Base-by-base conservation (phyloP, 108 stramenopile genomes). In the Aurantiochytrium sp. region DNA sequence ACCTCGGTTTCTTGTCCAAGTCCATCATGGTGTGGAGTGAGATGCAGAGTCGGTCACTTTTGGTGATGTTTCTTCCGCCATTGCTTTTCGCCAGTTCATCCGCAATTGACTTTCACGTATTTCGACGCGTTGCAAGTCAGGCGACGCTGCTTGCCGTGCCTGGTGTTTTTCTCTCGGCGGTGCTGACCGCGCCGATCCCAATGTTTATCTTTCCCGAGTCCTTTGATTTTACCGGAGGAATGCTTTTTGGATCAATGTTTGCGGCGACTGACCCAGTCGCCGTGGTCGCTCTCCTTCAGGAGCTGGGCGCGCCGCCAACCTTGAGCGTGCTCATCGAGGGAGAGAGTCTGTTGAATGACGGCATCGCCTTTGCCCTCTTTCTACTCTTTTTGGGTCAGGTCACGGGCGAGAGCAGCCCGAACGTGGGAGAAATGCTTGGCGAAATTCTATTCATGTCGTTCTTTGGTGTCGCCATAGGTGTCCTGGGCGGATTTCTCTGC, bases 1-100 rank as follows among this genome's bases (percentile, higher is more conserved):
- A 23, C 29, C 5, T 55, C 57, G 93, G 92, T 89, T 89, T 88
- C 25, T 72, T 96, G 44, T 88, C 87, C 51, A 72, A 83, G 19
- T 94, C 94, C 43, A 88, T 95, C 4, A 6, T 57, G 21, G 58
- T 89, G 51, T 97, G 97, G 96, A 73, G 87, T 5, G 45, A 64
- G 16, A 96, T 96, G 73, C 89, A 96, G 88, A 89, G 93, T 42
- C 93, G 96, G 53, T 91, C 97, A 5, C 64, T 98, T 59, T 89
- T 98, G 19, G 89, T 96, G 10, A 92, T 95, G 6, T 98, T 98
- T 89, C 91, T 98, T n/a, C 97, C 97, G 14, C 94, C 96, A 44
- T 92, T 98, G 10, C 89, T 98, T 25, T 97, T 97, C 88, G 90
- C 92, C 43, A 96, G 96, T 89, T 92, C 96, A 3, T 93, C 96